Percentiles rank a stretch among this genome's conserved stretches.
phyloP scores from a whole-genome alignment of 306 rosid genomes.

The Abrus precatorius region DNA sequence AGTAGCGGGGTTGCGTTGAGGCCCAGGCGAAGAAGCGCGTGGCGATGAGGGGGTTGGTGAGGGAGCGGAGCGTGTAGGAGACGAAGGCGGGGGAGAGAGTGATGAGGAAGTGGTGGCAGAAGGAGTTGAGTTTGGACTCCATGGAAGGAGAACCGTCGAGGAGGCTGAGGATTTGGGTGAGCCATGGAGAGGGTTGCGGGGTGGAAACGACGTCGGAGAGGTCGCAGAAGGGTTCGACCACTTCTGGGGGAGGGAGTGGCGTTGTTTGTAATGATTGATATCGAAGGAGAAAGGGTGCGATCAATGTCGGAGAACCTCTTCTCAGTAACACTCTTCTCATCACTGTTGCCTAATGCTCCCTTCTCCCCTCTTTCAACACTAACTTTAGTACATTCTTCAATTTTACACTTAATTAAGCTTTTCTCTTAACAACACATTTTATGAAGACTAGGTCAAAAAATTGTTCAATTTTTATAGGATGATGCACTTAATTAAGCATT shows the following conservation, averaged over 20 bases:
- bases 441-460: too few relatives aligned
- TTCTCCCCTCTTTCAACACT: too few relatives aligned
- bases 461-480: too few relatives aligned
- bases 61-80: constrained; percentile 61
- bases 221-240: constrained; percentile 78
- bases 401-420: too few relatives aligned
- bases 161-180: constrained; percentile 67
- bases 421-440: too few relatives aligned
- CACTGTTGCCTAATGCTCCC: too few relatives aligned
- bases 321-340: too few relatives aligned
- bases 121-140: constrained; percentile 75
- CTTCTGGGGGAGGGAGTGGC: constrained; percentile 74
- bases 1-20: constrained; percentile 59
- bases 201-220: constrained; percentile 76
- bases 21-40: constrained; percentile 82
- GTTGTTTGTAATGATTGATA: not conserved
- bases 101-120: constrained; percentile 66
- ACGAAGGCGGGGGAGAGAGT: constrained; percentile 80
- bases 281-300: constrained; percentile 30
- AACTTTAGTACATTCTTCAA: too few relatives aligned
- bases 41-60: constrained; percentile 52
- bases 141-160: constrained; percentile 68
- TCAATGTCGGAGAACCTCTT: too few relatives aligned
- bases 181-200: constrained; percentile 78
- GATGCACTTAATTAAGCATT: too few relatives aligned